Percentiles rank a stretch among this genome's conserved stretches.
These are phyloP conservation scores for Calocera viscosa DNA, from an alignment of 768 basidiomycete genomes.

Conservation along the genomic window DNA sequence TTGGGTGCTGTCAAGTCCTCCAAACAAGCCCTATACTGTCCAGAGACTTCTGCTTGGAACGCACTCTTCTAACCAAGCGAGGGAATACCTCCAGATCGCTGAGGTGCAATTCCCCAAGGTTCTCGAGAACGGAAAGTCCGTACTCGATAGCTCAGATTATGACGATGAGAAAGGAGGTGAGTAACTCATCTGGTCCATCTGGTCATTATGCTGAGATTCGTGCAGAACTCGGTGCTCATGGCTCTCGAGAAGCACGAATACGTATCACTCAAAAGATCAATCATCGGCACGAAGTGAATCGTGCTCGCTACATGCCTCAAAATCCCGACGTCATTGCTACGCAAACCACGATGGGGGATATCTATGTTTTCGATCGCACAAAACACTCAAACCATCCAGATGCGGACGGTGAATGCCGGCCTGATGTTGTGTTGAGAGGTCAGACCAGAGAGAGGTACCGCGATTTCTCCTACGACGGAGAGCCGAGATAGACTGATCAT, in stretches of 20 bases:
- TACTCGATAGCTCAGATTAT: conserved; percentile 66
- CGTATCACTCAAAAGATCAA: conserved; percentile 89
- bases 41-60: conserved; percentile 94
- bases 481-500: neutral
- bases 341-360: conserved; percentile 80
- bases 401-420: conserved; percentile 68
- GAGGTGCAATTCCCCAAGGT: conserved; percentile 83
- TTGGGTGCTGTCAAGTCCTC: conserved; percentile 41
- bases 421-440: conserved; percentile 81
- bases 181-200: conserved; percentile 12
- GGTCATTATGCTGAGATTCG: neutral
- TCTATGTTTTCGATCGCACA: conserved; percentile 90
- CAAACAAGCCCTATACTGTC: conserved; percentile 85
- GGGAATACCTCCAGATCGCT: conserved; percentile 93
- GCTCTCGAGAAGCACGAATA: conserved; percentile 70
- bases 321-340: conserved; percentile 96
- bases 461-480: neutral
- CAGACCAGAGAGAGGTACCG: conserved; percentile 87
- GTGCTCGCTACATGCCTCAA: conserved; percentile 98
- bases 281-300: conserved; percentile 89
- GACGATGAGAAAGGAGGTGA: conserved; percentile 73
- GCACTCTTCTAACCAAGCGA: conserved; percentile 88
- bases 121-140: conserved; percentile 40
- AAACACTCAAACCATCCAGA: conserved; percentile 92
- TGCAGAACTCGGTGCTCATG: conserved; percentile 83